Percentiles rank a stretch among this genome's conserved stretches.
Evolutionary conservation across 2,329 filamentous ascomycete species (phyloP).

Genomic region (Fusarium setosum): DNA sequence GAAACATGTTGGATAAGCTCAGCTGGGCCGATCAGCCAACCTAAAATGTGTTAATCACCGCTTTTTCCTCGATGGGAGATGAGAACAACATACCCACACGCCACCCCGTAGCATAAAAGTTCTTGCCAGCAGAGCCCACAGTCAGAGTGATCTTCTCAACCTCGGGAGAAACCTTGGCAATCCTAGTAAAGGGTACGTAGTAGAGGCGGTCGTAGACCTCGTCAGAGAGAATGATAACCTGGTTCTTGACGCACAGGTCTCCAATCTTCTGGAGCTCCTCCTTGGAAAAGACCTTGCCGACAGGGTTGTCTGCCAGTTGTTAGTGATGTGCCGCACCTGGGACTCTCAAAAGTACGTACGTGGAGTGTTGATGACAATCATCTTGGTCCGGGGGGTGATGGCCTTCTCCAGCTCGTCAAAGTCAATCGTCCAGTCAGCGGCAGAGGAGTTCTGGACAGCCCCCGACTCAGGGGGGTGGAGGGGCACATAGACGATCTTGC

Average conservation of each 20-base stretch:
- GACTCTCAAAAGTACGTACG: conserved; percentile 48
- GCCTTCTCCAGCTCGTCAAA: conserved; percentile 83
- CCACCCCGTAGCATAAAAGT: conserved; percentile 98
- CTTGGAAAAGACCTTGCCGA: conserved; percentile 93
- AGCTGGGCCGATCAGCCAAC: conserved; percentile 91
- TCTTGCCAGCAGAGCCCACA: conserved; percentile 96
- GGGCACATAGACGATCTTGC: conserved; percentile 95
- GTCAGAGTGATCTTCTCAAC: conserved; percentile 90
- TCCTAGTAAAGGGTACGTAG: conserved; percentile 94
- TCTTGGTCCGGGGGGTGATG: conserved; percentile 89
- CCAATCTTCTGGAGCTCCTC: conserved; percentile 87
- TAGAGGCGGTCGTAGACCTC: conserved; percentile 96
- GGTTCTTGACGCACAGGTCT: conserved; percentile 89
- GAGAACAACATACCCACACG: conserved; percentile 69
- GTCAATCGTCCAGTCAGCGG: conserved; percentile 89
- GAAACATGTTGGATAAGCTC: conserved; percentile 92
- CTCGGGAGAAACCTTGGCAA: conserved; percentile 91
- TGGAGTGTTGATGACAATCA: conserved; percentile 91
- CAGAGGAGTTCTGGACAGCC: conserved; percentile 81
- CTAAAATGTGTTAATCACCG: conserved; percentile 45
- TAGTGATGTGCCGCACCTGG: conserved; percentile 4
- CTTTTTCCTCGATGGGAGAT: rapidly evolving
- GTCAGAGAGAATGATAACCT: conserved; percentile 92
- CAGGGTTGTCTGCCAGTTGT: conserved; percentile 78
- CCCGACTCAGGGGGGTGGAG: conserved; percentile 88